Percentiles rank a stretch among this genome's conserved stretches.
These are phyloP conservation scores for Starmerella vitae DNA, from an alignment of 805 yeast species.

Conservation along the genomic window DNA sequence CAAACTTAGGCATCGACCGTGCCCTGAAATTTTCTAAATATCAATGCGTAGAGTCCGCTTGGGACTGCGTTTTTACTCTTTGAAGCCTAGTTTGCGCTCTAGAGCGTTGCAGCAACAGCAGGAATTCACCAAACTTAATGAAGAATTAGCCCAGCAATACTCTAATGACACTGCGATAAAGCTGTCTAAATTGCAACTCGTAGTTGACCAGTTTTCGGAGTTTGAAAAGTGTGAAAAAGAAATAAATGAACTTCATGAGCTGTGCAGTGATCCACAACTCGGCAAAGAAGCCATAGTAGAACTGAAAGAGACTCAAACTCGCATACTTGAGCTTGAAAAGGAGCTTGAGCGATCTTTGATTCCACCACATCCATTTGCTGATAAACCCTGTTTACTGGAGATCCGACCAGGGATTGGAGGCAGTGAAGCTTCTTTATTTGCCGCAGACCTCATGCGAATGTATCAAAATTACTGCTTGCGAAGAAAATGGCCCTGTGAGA, in stretches of 20 bases:
- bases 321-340: constrained; percentile 32
- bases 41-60: too few species aligned
- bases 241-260: constrained; percentile 33
- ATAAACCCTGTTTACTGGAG: constrained; percentile 67
- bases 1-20: too few species aligned
- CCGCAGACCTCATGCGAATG: constrained; percentile 70
- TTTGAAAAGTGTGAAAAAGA: constrained; percentile 26
- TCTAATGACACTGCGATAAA: constrained; percentile 37
- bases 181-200: constrained; percentile 34
- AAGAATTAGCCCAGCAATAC: constrained; percentile 28
- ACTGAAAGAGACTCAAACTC: constrained; percentile 35
- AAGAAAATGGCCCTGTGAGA: constrained; percentile 51
- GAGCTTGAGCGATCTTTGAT: constrained; percentile 44
- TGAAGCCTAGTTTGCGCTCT: too few species aligned
- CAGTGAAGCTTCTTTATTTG: constrained; percentile 76
- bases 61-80: too few species aligned
- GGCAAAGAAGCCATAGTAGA: constrained; percentile 52
- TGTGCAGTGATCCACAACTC: constrained; percentile 37
- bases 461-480: constrained; percentile 55
- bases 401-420: constrained; percentile 96
- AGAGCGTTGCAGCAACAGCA: too few species aligned
- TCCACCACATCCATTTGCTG: constrained; percentile 66
- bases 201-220: constrained; percentile 33
- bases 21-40: too few species aligned
- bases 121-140: constrained; percentile 29